phyloP scores from a whole-genome alignment of 352 stramenopile genomes.

The Thraustochytrium sp. region DNA sequence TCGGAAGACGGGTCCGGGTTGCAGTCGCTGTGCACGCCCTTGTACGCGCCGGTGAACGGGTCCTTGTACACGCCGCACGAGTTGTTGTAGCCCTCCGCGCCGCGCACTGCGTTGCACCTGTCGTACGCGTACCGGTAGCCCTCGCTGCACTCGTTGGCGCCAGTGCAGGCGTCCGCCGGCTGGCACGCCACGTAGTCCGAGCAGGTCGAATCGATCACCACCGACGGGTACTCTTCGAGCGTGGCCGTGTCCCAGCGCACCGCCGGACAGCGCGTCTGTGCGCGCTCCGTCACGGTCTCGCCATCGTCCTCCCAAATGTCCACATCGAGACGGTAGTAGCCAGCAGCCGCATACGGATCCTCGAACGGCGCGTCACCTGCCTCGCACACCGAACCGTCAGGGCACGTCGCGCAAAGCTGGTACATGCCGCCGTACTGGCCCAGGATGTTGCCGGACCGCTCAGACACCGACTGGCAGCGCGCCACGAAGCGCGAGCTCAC shows the following conservation, averaged over 20 bases:
- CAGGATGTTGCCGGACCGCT: constrained; percentile 23
- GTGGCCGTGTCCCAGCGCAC: constrained; percentile 3
- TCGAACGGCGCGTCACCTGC: not conserved
- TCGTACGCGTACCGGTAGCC: constrained; percentile 40
- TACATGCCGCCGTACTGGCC: constrained; percentile 25
- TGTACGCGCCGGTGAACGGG: constrained; percentile 24
- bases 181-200: constrained; percentile 45
- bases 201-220: constrained; percentile 23
- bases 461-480: constrained; percentile 31
- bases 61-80: not conserved
- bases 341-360: not conserved
- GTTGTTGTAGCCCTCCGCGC: not conserved
- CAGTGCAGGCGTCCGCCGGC: constrained; percentile 25
- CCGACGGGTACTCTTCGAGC: not conserved
- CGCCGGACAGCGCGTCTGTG: not conserved
- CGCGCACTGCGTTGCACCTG: not conserved
- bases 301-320: not conserved
- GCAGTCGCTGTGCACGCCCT: constrained; percentile 31
- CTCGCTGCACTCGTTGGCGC: constrained; percentile 38
- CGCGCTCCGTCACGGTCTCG: constrained; percentile 14
- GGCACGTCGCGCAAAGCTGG: constrained; percentile 32
- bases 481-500: not conserved
- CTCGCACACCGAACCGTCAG: constrained; percentile 12
- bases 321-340: constrained; percentile 36
- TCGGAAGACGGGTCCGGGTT: not conserved